These are phyloP conservation scores for Neurospora terricola DNA, from an alignment of 495 filamentous ascomycete genomes.

Conservation along the genomic window DNA sequence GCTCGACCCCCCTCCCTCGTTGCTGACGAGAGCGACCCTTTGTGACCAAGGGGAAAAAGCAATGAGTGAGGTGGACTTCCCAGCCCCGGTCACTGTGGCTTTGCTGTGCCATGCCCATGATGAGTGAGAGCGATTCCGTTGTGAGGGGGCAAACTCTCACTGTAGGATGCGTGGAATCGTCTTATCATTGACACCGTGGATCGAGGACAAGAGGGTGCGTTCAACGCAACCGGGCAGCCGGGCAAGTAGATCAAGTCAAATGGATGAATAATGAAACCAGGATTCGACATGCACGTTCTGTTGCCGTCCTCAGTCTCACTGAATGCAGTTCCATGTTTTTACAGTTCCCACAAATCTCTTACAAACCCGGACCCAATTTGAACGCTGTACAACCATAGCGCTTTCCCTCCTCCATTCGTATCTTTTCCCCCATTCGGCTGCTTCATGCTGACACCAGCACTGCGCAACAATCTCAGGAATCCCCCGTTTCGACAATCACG, in stretches of 20 bases:
- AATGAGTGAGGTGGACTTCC: neutral
- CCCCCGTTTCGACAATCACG: neutral
- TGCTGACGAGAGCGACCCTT: neutral
- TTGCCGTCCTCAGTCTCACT: neutral
- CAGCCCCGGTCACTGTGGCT: neutral
- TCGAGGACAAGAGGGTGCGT: neutral
- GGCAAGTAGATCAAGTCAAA: neutral
- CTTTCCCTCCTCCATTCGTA: neutral
- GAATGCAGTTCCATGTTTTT: neutral
- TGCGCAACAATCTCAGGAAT: neutral
- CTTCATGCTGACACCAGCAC: neutral
- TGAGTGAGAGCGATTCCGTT: neutral
- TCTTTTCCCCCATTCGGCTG: neutral
- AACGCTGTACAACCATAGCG: neutral
- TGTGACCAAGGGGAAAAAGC: neutral
- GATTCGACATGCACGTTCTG: neutral
- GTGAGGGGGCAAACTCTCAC: neutral
- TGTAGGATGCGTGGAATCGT: neutral
- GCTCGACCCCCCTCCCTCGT: neutral
- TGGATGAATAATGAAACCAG: neutral
- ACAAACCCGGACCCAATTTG: neutral
- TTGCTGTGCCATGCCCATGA: neutral
- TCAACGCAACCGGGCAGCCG: neutral
- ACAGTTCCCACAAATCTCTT: neutral
- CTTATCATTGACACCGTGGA: neutral